Base-by-base conservation (phyloP, 2,329 filamentous ascomycete species). In the Colletotrichum filicis region DNA sequence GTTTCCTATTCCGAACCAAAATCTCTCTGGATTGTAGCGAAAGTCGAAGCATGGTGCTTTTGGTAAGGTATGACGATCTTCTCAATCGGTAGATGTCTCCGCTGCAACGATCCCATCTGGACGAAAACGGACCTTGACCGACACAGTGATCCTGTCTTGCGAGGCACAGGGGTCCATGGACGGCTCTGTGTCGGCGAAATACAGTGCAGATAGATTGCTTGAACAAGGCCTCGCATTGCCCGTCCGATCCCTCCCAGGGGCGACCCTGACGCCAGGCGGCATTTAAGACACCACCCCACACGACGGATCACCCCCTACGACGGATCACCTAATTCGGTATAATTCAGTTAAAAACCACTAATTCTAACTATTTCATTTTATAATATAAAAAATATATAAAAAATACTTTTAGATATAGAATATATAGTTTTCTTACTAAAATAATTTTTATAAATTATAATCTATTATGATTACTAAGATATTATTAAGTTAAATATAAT, bases 71-170 rank as follows among this genome's bases (percentile, higher is more conserved):
- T 35, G 59, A 32, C n/a, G 59, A 55, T 56, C 66, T 28, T 65
- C 70, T 66, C 53, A 60, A 69, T 65, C 59, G 42, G 66, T 69
- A 26, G 35, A 28, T 52, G 28, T 32, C 55, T 55, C 66, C 70
- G 69, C 16, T 55, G 32, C 32, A 65, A 56, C n/a, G 28, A 73
- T 56, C 35, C 32, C 26, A 65, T 56, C 32, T 56, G 60, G 66
- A 70, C 70, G 35, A 70, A 70, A 70, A 65, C 70, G 60, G 70
- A 70, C 19, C 30, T 65, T 26, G 55, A 37, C 70, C 70, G 66
- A 73, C 66, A 55, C 61, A 60, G 61, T 9, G 37, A 70, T 70
- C 46, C 70, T 66, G 46, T 65, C 60, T 52, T 60, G 60, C 60
- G 70, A 69, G 35, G 60, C 32, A 53, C 70, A 73, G 49, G 70